Evolutionary conservation across 306 rosid genomes (phyloP).

Genomic region (Canavalia gladiata): DNA sequence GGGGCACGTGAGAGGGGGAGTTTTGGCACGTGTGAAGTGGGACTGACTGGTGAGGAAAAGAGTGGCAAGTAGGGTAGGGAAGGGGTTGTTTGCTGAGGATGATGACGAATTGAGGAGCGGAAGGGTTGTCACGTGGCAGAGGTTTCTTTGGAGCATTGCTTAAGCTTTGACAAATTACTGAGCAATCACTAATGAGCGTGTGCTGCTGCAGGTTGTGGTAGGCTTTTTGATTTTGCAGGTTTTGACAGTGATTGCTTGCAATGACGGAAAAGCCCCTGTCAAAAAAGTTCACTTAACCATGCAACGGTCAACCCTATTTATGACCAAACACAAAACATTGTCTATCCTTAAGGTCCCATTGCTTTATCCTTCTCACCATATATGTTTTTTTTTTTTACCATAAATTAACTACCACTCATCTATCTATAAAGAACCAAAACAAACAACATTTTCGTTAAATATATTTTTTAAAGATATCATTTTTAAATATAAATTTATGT

Average conservation of each 20-base stretch:
- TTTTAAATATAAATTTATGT: no score
- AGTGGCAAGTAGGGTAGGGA: no score
- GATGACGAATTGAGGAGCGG: conserved; percentile 48
- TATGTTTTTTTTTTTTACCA: background rate
- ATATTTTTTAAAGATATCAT: no score
- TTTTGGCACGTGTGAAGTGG: conserved; percentile 39
- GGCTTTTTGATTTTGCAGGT: conserved; percentile 26
- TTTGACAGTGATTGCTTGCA: conserved; percentile 16
- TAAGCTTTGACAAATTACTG: conserved; percentile 44
- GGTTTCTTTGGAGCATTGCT: conserved; percentile 40
- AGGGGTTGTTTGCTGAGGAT: background rate
- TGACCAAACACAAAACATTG: conserved; percentile 39
- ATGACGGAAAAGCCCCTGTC: conserved; percentile 48
- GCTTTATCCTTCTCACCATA: background rate
- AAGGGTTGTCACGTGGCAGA: conserved; percentile 52
- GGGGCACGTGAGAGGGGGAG: conserved; percentile 52
- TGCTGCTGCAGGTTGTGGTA: conserved; percentile 7
- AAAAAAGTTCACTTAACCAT: background rate
- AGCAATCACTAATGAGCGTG: conserved; percentile 39
- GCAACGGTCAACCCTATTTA: conserved; percentile 53
- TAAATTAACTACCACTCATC: background rate
- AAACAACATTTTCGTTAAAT: no score
- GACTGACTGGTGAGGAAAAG: no score
- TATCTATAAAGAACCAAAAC: no score
- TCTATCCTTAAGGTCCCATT: background rate